Conservation (phyloP, 805 yeast species). For the Hanseniaspora vineae region DNA sequence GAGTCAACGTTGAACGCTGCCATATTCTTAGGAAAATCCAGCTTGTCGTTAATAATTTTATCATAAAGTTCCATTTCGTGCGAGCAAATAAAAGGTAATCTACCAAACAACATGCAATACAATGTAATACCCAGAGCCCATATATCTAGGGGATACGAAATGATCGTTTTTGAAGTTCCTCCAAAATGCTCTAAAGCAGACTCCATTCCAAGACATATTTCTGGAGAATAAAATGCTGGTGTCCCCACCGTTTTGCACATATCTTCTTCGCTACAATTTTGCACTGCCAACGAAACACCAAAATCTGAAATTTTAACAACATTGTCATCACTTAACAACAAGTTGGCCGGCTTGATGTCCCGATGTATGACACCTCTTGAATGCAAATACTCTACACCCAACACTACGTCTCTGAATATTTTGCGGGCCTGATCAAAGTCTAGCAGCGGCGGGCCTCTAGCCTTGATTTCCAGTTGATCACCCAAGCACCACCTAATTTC, state of each 20-base stretch:
- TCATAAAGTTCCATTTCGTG: conserved; percentile 59
- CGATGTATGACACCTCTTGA: conserved; percentile 85
- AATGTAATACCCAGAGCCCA: conserved; percentile 95
- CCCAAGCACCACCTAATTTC: conserved; percentile 66
- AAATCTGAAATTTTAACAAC: conserved; percentile 90
- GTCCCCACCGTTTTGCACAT: conserved; percentile 95
- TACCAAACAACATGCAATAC: conserved; percentile 77
- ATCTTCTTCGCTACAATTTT: conserved; percentile 47
- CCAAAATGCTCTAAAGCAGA: conserved; percentile 14
- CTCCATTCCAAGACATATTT: conserved; percentile 50
- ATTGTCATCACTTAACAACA: conserved; percentile 56
- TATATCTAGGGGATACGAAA: conserved; percentile 80
- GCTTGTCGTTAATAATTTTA: conserved; percentile 52
- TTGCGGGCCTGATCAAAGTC: conserved; percentile 53
- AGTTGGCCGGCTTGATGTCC: conserved; percentile 91
- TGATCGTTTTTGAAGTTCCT: conserved; percentile 29
- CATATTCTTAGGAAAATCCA: conserved; percentile 41
- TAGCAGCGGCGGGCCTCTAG: conserved; percentile 50
- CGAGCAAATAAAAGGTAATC: conserved; percentile 78
- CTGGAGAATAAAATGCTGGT: conserved; percentile 95
- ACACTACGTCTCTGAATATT: conserved; percentile 68
- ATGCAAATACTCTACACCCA: conserved; percentile 86
- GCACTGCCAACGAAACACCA: conserved; percentile 73
- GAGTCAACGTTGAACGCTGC: conserved; percentile 19
- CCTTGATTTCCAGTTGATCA: conserved; percentile 27